These are phyloP conservation scores for Cenchrus purpureus DNA, from an alignment of 176 grass and related monocot genomes.

Conservation along the genomic window DNA sequence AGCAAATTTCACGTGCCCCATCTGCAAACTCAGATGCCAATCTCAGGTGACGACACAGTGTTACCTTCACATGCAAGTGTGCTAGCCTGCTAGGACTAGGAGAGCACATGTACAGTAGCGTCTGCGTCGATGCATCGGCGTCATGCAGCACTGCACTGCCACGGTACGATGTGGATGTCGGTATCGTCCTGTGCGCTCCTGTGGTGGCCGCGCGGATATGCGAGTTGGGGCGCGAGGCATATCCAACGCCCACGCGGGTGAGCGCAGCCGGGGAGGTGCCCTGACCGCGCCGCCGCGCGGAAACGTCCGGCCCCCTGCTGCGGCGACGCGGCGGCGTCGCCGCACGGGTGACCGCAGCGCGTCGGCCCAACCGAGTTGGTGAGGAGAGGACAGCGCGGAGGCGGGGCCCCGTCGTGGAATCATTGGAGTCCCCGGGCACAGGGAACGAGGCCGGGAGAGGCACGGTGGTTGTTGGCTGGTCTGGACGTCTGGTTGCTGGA, in stretches of 20 bases:
- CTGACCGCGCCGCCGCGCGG: neutral
- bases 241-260: conserved; percentile 6
- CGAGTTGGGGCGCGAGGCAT: conserved; percentile 11
- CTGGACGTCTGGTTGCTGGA: neutral
- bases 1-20: neutral
- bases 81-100: neutral
- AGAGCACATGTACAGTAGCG: neutral
- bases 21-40: neutral
- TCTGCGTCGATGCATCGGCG: neutral
- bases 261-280: neutral
- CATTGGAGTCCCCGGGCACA: conserved; percentile 39
- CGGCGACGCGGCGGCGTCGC: conserved; percentile 6
- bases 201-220: conserved; percentile 10
- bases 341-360: conserved; percentile 6
- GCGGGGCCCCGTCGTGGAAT: conserved; percentile 33
- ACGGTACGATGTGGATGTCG: neutral
- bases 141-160: neutral
- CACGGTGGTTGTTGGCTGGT: neutral
- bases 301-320: neutral
- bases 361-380: neutral
- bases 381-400: conserved; percentile 21
- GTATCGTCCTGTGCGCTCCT: neutral
- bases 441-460: neutral
- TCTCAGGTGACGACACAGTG: neutral
- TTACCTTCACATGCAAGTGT: neutral